Percentiles rank a stretch among this genome's conserved stretches.
phyloP scores from a whole-genome alignment of 495 filamentous ascomycete species.

The Apodospora peruviana region DNA sequence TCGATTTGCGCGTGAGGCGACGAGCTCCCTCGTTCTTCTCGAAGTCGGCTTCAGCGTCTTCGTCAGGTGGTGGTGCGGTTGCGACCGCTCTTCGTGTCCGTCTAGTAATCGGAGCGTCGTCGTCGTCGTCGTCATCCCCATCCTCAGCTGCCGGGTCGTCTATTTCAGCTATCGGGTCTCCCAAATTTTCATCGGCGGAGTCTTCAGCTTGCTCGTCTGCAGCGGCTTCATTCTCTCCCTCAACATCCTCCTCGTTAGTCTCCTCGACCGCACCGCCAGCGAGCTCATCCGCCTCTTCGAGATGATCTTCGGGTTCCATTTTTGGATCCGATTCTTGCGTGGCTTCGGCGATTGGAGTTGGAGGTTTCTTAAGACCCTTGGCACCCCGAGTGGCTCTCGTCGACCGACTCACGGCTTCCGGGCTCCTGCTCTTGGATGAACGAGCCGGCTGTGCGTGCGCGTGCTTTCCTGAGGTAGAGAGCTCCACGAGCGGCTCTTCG shows the following conservation, averaged over 20 bases:
- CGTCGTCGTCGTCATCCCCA: constrained; percentile 47
- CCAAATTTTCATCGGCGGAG: constrained; percentile 1
- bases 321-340: constrained; percentile 41
- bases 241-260: constrained; percentile 3
- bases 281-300: constrained; percentile 29
- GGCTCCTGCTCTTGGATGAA: constrained; percentile 52
- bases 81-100: constrained; percentile 41
- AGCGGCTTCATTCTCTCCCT: constrained; percentile 2
- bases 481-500: constrained; percentile 38
- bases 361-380: constrained; percentile 58
- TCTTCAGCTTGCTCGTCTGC: constrained; percentile 11
- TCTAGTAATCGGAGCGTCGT: constrained; percentile 54
- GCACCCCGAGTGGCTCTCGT: constrained; percentile 50
- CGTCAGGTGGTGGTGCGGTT: constrained; percentile 13
- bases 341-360: constrained; percentile 56
- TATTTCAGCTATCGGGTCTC: constrained; percentile 19
- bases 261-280: constrained; percentile 17
- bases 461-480: constrained; percentile 76
- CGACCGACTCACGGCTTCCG: constrained; percentile 46
- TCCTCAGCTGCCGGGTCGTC: constrained; percentile 38
- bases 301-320: constrained; percentile 18
- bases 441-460: constrained; percentile 47
- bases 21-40: constrained; percentile 29
- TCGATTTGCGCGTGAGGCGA: constrained; percentile 43
- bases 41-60: constrained; percentile 23